These are phyloP conservation scores for Anthracocystis setariae DNA, from an alignment of 1,284 basidiomycete genomes.

Conservation along the genomic window DNA sequence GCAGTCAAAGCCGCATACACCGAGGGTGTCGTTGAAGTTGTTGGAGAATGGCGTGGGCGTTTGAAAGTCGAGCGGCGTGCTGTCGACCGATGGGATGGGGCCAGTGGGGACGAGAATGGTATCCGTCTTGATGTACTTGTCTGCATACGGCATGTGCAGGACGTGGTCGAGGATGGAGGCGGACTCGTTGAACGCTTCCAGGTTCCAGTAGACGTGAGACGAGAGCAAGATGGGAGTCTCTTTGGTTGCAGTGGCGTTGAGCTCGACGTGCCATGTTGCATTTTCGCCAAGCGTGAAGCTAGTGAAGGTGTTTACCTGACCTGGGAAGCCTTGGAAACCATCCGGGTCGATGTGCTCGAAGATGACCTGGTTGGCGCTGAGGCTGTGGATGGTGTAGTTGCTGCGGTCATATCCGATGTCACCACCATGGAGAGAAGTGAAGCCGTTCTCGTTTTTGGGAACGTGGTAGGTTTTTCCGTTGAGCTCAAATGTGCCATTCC, in stretches of 20 bases:
- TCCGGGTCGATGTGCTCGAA: constrained; percentile 55
- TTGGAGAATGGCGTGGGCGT: constrained; percentile 40
- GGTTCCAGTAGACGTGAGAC: constrained; percentile 64
- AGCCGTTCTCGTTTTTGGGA: constrained; percentile 48
- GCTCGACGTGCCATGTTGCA: constrained; percentile 48
- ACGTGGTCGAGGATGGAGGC: constrained; percentile 52
- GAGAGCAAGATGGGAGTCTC: constrained; percentile 63
- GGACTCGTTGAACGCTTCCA: constrained; percentile 53
- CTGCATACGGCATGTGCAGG: constrained; percentile 55
- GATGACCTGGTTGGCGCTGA: constrained; percentile 40
- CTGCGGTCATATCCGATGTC: constrained; percentile 58
- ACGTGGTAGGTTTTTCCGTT: constrained; percentile 49
- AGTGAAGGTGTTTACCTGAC: constrained; percentile 36
- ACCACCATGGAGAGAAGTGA: constrained; percentile 63
- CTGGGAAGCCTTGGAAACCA: constrained; percentile 64
- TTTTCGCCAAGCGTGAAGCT: constrained; percentile 44
- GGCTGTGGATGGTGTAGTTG: constrained; percentile 41
- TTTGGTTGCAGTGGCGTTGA: constrained; percentile 48
- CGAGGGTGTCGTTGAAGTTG: constrained; percentile 53
- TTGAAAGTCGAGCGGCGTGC: constrained; percentile 56
- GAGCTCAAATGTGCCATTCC: constrained; percentile 61
- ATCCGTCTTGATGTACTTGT: constrained; percentile 54
- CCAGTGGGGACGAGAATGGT: constrained; percentile 61
- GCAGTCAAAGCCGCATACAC: constrained; percentile 56
- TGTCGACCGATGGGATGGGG: constrained; percentile 31